phyloP scores from a whole-genome alignment of 2,329 filamentous ascomycete genomes.

The Scedosporium apiospermum region DNA sequence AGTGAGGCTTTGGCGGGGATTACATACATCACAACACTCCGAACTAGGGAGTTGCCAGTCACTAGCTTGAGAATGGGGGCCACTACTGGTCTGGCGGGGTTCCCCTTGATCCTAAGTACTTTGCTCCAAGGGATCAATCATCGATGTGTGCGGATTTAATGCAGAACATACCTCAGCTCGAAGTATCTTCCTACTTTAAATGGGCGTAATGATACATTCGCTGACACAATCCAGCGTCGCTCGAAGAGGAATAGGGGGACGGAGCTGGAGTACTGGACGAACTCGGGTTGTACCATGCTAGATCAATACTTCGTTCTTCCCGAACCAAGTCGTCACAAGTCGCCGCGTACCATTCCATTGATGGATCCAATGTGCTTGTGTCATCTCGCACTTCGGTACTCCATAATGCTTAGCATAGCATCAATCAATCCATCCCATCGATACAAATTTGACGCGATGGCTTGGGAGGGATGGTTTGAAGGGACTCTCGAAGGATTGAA shows the following conservation, averaged over 20 bases:
- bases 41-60: too few relatives aligned
- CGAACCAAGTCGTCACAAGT: background rate
- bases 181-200: background rate
- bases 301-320: background rate
- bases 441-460: too few relatives aligned
- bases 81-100: too few relatives aligned
- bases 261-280: background rate
- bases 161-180: too few relatives aligned
- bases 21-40: too few relatives aligned
- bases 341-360: background rate
- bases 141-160: too few relatives aligned
- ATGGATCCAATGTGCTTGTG: background rate
- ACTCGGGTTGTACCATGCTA: background rate
- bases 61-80: too few relatives aligned
- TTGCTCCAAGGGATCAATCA: too few relatives aligned
- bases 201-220: background rate
- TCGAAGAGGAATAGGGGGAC: background rate
- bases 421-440: background rate
- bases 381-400: background rate
- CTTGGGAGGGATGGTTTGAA: too few relatives aligned
- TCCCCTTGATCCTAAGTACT: too few relatives aligned
- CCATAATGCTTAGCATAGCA: background rate
- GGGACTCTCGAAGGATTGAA: too few relatives aligned
- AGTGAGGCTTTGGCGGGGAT: too few relatives aligned
- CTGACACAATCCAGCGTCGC: background rate